Base-by-base conservation (phyloP, 305 asterid genomes). In the Fraxinus xanthoxyloides region DNA sequence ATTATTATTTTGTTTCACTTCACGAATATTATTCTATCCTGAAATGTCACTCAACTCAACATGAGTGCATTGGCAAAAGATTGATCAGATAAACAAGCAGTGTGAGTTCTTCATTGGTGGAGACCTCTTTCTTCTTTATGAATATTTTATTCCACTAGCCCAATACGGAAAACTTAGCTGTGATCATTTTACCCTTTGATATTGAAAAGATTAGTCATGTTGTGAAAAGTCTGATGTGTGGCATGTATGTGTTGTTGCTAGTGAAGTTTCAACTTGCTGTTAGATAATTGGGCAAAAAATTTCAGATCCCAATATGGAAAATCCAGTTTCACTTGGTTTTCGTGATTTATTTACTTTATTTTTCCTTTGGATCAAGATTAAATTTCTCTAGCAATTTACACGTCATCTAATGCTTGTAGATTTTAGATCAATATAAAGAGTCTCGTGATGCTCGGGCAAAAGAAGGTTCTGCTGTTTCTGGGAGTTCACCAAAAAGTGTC, bases 361-460 rank as follows among this genome's bases (percentile, higher is more conserved):
- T 40, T 63, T 74, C 79, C 8, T 70, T 7, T 43, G 48, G 48
- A 63, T 5, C 35, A 32, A 56, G 79, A 72, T 72, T 7, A 79
- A 59, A 54, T 76, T 83, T 78, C 82, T 79, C 75, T 73, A 73
- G 51, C 51, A 48, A 76, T 81, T 61, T 77, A 35, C 78, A 6
- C 65, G 74, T 51, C 43, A 56, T 81, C 79, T 81, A 79, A 48
- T 54, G 70, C 75, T 59, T 86, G 84, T 81, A 96, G 99, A 92
- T 96, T 84, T 85, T 96, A 92, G 98, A 96, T 88, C 93, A 85
- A 35, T 96, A 96, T 80, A 90, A 91, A 85, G 97, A 93, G 84
- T 89, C 96, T 82, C 86, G 77, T 73, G 88, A 91, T 82, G 90
- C 88, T 9, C 93, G 90, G 78, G 85, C 87, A 81, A 93, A 87